Evolutionary conservation across 1,284 basidiomycete genomes (phyloP), one percentile per base, ranked within the genome.

Genomic region (Cryptococcus neoformans): DNA sequence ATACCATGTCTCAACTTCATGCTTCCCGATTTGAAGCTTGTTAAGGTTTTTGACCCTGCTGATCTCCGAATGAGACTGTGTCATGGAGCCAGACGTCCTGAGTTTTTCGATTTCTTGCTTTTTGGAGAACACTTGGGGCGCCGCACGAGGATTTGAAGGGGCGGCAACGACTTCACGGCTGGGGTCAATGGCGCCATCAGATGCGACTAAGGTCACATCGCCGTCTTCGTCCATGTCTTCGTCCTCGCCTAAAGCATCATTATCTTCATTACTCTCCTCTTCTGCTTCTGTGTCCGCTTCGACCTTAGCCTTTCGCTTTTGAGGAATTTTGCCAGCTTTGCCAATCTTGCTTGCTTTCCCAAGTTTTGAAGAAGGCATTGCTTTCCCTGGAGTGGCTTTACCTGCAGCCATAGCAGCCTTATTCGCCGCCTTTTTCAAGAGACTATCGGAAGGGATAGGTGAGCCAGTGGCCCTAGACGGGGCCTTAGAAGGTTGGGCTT

Each of bases 1-100:
- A 80, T 99, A 99, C 96, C 96, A 99, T 8, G 94, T 88, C 70
- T 99, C 94, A 67, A 99, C 89, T 79, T 97, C 92, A 79, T 95
- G 87, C 75, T 86, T 87, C 61, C 96, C 96, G 68, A 99, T 99
- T 75, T 95, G 92, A 48, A 99, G 84, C 62, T 90, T 87, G 79
- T 99, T 96, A 65, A 99, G 82, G 76, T 99, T 99, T 83, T 99
- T 99, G 69, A 99, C 96, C 44, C 96, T 86, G 12, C 95, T 90
- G 60, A 99, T 88, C 79, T 99, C 96, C 56, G 91, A 94, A 62
- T 97, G 89, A 47, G 91, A 92, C 79, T 99, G 96, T 0, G 95
- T 99, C 95, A 99, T 99, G 37, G 92, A 96, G 11, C 96, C 96
- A 4, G 91, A 92, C 14, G 94, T 97, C 39, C 96, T 87, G 14